Conservation (phyloP, 257 asterid genomes). For the Solanum sparsipilum region DNA sequence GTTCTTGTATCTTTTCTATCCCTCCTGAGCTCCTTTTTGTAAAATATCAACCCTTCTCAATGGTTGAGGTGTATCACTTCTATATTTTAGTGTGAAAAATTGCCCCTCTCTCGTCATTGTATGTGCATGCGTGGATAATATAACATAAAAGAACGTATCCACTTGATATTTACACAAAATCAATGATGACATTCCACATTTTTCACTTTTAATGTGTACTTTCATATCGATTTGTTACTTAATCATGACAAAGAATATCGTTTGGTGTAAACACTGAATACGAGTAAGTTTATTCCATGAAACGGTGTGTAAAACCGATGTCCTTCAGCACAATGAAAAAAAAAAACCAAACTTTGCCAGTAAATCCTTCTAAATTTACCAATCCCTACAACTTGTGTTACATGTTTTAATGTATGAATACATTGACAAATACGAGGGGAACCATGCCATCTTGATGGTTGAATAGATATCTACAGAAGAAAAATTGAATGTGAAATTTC, state of each 20-base stretch:
- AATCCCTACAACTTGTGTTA: background rate
- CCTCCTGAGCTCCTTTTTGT: background rate
- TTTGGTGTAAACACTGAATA: background rate
- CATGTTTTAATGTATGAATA: background rate
- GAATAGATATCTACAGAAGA: background rate
- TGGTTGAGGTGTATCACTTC: background rate
- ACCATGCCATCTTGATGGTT: background rate
- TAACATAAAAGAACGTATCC: background rate
- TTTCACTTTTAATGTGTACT: background rate
- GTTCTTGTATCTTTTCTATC: background rate
- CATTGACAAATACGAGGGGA: background rate
- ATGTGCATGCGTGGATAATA: background rate
- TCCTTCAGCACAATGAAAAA: background rate
- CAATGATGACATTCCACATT: background rate
- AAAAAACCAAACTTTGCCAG: background rate
- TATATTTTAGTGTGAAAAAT: background rate
- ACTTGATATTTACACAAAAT: background rate
- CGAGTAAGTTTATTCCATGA: background rate
- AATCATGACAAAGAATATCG: background rate
- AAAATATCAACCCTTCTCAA: background rate
- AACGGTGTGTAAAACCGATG: background rate
- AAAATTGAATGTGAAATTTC: background rate
- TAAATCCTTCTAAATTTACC: background rate
- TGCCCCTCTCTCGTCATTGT: accelerated
- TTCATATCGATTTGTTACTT: background rate